A percentile compares a stretch with the other conserved stretches of the same genome.
Evolutionary conservation across 2,329 filamentous ascomycete species (phyloP).

Genomic region (Colletotrichum sojae): DNA sequence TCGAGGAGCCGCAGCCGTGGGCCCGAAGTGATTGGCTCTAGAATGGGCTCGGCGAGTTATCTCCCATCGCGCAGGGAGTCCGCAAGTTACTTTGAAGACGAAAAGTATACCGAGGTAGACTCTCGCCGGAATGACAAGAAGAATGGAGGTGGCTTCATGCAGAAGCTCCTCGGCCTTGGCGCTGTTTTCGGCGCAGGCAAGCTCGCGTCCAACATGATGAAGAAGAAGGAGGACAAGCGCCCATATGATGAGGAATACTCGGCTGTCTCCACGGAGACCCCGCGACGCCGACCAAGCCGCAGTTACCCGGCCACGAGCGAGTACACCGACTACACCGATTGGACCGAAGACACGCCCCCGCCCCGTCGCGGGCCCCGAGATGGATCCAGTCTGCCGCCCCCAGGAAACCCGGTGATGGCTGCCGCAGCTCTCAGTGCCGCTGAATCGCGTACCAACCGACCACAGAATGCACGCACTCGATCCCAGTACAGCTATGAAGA

Average conservation of each 20-base stretch:
- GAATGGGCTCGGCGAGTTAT: conserved; percentile 70
- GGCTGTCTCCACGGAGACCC: conserved; percentile 73
- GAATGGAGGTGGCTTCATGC: conserved; percentile 70
- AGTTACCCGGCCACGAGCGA: conserved; percentile 63
- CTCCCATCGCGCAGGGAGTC: conserved; percentile 67
- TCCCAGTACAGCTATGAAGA: conserved; percentile 63
- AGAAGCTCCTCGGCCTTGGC: conserved; percentile 71
- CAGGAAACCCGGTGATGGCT: conserved; percentile 59
- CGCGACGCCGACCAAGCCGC: conserved; percentile 61
- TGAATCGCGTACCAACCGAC: conserved; percentile 60
- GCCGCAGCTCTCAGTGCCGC: conserved; percentile 64
- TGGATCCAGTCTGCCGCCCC: conserved; percentile 63
- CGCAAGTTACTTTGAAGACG: conserved; percentile 72
- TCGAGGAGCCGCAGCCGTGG: conserved; percentile 54
- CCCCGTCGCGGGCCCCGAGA: conserved; percentile 43
- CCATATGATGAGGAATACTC: conserved; percentile 73
- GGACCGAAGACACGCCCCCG: conserved; percentile 47
- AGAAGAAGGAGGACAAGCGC: conserved; percentile 63
- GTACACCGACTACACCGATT: conserved; percentile 63
- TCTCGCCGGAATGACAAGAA: conserved; percentile 52
- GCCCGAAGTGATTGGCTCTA: conserved; percentile 67
- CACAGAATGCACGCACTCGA: conserved; percentile 60
- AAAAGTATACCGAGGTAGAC: conserved; percentile 72
- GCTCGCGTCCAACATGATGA: conserved; percentile 71
- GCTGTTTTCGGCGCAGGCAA: conserved; percentile 75